Percentiles rank a stretch among this genome's conserved stretches.
phyloP scores from a whole-genome alignment of 495 filamentous ascomycete genomes.

The Cercophora scortea region DNA sequence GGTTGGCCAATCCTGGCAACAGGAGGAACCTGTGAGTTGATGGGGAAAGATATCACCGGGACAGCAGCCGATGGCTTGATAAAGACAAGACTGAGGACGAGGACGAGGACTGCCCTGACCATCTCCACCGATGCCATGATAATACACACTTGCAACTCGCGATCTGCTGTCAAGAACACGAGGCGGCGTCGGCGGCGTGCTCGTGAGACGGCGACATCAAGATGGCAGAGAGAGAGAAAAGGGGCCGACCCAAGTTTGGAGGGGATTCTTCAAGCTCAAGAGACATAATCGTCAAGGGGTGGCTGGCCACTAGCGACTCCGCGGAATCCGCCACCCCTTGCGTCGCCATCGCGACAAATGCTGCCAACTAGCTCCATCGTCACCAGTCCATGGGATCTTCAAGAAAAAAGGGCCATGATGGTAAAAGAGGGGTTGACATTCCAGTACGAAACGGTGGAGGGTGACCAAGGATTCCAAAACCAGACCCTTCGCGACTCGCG shows the following conservation, averaged over 20 bases:
- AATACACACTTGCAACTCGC: background rate
- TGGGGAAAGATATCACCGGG: slow-evolving; percentile 52
- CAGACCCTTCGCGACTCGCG: background rate
- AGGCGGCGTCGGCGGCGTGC: background rate
- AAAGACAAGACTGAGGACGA: background rate
- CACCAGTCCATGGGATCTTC: background rate
- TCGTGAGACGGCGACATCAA: background rate
- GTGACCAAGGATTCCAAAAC: background rate
- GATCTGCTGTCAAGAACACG: too few relatives aligned
- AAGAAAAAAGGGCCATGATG: background rate
- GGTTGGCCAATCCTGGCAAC: slow-evolving; percentile 57
- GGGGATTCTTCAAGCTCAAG: background rate
- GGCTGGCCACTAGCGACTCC: background rate
- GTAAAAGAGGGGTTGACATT: background rate
- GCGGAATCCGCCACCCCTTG: slow-evolving; percentile 8
- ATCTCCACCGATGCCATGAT: slow-evolving; percentile 12
- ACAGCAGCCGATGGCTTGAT: slow-evolving; percentile 27
- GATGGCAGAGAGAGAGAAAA: background rate
- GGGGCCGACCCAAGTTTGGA: background rate
- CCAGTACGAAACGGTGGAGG: background rate
- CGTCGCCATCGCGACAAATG: background rate
- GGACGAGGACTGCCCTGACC: slow-evolving; percentile 7
- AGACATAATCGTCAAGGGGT: slow-evolving; percentile 11
- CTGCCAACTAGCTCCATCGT: too few relatives aligned
- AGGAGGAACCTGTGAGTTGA: slow-evolving; percentile 72